Percentiles rank a stretch among this genome's conserved stretches.
phyloP scores from a whole-genome alignment of 306 rosid genomes.

The Cicer bijugum region DNA sequence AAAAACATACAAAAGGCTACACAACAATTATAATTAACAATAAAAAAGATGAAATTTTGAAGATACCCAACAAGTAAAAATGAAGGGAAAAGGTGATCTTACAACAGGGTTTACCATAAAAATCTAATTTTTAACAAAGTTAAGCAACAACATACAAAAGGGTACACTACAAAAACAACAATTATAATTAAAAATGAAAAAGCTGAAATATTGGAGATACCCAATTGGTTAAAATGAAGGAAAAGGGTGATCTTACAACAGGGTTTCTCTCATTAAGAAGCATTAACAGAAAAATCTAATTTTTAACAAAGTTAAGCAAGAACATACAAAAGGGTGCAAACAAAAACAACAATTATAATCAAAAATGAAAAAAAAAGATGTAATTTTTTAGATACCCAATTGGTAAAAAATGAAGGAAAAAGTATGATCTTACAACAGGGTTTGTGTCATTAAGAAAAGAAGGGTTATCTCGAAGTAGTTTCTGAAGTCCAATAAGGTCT shows the following conservation, averaged over 20 bases:
- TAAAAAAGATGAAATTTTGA: conserved; percentile 12
- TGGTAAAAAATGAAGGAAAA: not conserved
- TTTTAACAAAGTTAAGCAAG: not conserved
- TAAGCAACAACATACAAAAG: not conserved
- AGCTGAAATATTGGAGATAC: conserved; percentile 5
- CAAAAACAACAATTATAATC: not conserved
- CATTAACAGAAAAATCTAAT: conserved; percentile 14
- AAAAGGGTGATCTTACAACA: conserved; percentile 59
- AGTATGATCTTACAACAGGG: conserved; percentile 38
- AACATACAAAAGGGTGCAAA: not conserved
- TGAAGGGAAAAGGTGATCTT: not conserved
- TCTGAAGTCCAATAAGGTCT: conserved; percentile 71
- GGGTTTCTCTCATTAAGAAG: conserved; percentile 51
- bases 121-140: conserved; percentile 11
- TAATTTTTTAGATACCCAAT: conserved; percentile 18
- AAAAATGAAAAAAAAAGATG: not conserved
- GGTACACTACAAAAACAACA: not conserved
- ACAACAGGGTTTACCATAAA: not conserved
- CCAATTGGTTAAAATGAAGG: not conserved
- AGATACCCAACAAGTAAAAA: conserved; percentile 15
- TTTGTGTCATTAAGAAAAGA: conserved; percentile 78
- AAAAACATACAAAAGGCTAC: conserved; percentile 3
- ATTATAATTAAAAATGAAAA: not conserved
- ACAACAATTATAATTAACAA: not conserved
- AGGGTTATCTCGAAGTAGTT: conserved; percentile 74